These are phyloP conservation scores for Irpex sp. DNA, from an alignment of 1,284 basidiomycete species.

Conservation along the genomic window DNA sequence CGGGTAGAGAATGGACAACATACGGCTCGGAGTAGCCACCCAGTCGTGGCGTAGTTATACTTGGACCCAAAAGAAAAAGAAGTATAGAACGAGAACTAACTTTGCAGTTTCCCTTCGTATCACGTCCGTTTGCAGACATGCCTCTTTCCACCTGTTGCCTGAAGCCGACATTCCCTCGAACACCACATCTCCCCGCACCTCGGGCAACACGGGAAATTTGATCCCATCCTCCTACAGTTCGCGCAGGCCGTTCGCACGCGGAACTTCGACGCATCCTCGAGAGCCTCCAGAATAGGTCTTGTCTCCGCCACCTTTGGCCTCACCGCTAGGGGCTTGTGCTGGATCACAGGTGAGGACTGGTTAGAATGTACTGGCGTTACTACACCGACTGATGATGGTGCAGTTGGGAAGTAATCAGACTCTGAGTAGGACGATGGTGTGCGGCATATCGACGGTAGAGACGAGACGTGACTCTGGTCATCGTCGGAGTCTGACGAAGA, in stretches of 20 bases:
- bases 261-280: slow-evolving; percentile 53
- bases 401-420: slow-evolving; percentile 26
- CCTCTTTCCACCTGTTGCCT: slow-evolving; percentile 38
- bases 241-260: slow-evolving; percentile 42
- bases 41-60: not conserved
- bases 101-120: not conserved
- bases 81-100: not conserved
- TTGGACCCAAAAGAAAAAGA: not conserved
- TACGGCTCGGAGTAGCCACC: not conserved
- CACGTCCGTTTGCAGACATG: slow-evolving; percentile 28
- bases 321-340: slow-evolving; percentile 8
- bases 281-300: slow-evolving; percentile 27
- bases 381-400: slow-evolving; percentile 21
- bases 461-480: slow-evolving; percentile 10
- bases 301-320: not conserved
- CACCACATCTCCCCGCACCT: slow-evolving; percentile 66
- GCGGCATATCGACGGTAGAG: slow-evolving; percentile 27
- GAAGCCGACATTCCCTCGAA: slow-evolving; percentile 57
- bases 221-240: slow-evolving; percentile 50
- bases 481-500: not conserved
- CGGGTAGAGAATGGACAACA: not conserved
- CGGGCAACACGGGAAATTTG: slow-evolving; percentile 61
- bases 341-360: slow-evolving; percentile 6
- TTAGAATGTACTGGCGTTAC: slow-evolving; percentile 17
- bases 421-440: slow-evolving; percentile 25